Base-by-base conservation (phyloP, 768 basidiomycete genomes). In the Boletus rubroflammeus region DNA sequence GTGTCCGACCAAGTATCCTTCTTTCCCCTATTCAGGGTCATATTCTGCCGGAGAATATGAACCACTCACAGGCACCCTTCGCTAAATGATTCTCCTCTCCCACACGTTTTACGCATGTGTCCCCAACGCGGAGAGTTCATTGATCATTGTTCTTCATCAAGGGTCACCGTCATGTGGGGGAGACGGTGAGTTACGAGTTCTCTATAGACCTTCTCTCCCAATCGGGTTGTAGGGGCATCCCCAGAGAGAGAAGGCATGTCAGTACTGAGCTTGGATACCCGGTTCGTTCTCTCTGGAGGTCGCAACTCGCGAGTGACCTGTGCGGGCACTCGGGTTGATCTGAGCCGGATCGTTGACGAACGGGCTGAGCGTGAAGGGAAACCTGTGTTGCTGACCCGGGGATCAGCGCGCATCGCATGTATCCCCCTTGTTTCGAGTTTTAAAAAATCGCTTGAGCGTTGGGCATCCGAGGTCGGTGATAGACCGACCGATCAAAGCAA, bases 31-130 rank as follows among this genome's bases (percentile, higher is more conserved):
- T 44, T 46, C 14, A 25, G 29, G 38, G 23, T 15, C 38, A 47
- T 45, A 47, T 59, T 54, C 44, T 39, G 14, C 59, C 35, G 31
- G 51, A 47, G 47, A 47, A 49, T 58, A 58, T 51, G 44, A 50
- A 41, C 32, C 21, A 2, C 41, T 62, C 59, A 52, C 50, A 59
- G 64, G 65, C 47, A 57, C 59, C 14, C 48, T 61, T 67, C 59
- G 51, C 15, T n/a, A 40, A 49, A n/a, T 6, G 65, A 64, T 64
- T 55, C 62, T 34, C 62, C 50, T n/a, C 26, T 56, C 53, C 49
- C 53, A 57, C 49, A 54, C 26, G 43, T 25, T 53, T 34, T 36
- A 47, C 36, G 45, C 39, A n/a, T 23, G 52, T 31, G 25, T 44
- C 56, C 52, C 51, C 53, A 58, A 54, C 28, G 50, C 32, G 56